These are phyloP conservation scores for Paraglomus brasilianum DNA, from an alignment of 192 early-diverging fungal species.

Conservation along the genomic window DNA sequence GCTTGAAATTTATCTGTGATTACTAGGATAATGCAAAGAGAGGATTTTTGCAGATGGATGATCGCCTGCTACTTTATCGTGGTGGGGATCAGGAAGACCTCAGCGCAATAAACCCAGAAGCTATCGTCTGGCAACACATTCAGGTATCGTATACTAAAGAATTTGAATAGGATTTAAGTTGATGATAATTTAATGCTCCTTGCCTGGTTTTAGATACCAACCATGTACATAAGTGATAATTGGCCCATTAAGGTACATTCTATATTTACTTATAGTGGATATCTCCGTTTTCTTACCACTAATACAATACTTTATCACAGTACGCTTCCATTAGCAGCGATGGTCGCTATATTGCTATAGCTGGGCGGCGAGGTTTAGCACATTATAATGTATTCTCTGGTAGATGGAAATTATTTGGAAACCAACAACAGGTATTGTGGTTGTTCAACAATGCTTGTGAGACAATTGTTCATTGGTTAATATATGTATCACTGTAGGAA, in stretches of 20 bases:
- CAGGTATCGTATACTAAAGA: slow-evolving; percentile 46
- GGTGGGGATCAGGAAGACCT: slow-evolving; percentile 62
- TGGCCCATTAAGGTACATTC: slow-evolving; percentile 77
- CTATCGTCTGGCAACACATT: slow-evolving; percentile 70
- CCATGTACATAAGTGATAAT: slow-evolving; percentile 72
- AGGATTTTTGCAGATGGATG: slow-evolving; percentile 65
- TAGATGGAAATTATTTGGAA: slow-evolving; percentile 91
- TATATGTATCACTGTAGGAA: slow-evolving; percentile 38
- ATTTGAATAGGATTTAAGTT: neutral
- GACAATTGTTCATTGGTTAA: no score
- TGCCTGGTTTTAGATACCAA: slow-evolving; percentile 52
- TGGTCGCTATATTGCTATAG: slow-evolving; percentile 78
- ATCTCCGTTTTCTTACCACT: neutral
- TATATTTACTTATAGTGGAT: neutral
- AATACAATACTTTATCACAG: slow-evolving; percentile 27
- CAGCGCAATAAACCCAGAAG: slow-evolving; percentile 64
- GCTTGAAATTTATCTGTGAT: neutral
- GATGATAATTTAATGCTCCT: neutral
- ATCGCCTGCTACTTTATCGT: slow-evolving; percentile 65
- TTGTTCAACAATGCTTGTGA: neutral
- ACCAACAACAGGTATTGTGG: slow-evolving; percentile 58
- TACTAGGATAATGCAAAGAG: slow-evolving; percentile 54
- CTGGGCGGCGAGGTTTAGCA: slow-evolving; percentile 81
- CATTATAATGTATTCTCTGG: slow-evolving; percentile 69
- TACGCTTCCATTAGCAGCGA: slow-evolving; percentile 67